Base-by-base conservation (phyloP, 2,329 filamentous ascomycete species). In the Coniochaeta pulveracea region DNA sequence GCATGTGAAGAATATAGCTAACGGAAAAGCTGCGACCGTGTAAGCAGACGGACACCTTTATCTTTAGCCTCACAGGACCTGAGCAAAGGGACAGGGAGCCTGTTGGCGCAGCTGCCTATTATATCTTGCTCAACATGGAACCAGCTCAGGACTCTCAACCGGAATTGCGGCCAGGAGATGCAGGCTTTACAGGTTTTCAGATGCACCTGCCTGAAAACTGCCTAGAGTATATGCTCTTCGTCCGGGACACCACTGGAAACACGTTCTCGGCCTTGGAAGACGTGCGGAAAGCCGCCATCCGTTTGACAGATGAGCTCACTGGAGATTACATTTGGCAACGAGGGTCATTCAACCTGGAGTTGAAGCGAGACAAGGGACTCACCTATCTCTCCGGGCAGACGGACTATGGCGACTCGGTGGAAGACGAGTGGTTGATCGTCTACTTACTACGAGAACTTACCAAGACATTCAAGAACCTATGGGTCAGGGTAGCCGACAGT, bases 361-460 rank as follows among this genome's bases (percentile, higher is more conserved):
- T 64, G 47, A 80, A 64, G 57, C 80, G 57, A 34, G 60, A 64
- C 15, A 56, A 64, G 47, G 77, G 66, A 1, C 49, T 74, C 7
- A 50, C 64, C n/a, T 76, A 78, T 41, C 68, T 98, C 5, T 71
- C 75, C 41, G 89, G 89, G 14, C 64, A 67, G 33, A 91, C 85
- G 1, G 83, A 89, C 51, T 96, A 86, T 48, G 88, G 89, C 7
- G 93, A 98, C 56, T 91, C 86, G 0, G 78, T 96, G 4, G 89
- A 94, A 49, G 91, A 98, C 47, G 93, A 98, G 61, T 98, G 91
- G 93, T 71, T 96, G 5, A 79, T 96, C 38, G 88, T 96, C 14
- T 94, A 88, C 57, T 61, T 96, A 5, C 64, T 98, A 19, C 76
- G 83, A 27, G 80, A 93, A 56, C 60, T 96, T 45, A 88, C 80